Conservation (phyloP, 2,329 filamentous ascomycete species). For the Colletotrichum liaoningense region DNA sequence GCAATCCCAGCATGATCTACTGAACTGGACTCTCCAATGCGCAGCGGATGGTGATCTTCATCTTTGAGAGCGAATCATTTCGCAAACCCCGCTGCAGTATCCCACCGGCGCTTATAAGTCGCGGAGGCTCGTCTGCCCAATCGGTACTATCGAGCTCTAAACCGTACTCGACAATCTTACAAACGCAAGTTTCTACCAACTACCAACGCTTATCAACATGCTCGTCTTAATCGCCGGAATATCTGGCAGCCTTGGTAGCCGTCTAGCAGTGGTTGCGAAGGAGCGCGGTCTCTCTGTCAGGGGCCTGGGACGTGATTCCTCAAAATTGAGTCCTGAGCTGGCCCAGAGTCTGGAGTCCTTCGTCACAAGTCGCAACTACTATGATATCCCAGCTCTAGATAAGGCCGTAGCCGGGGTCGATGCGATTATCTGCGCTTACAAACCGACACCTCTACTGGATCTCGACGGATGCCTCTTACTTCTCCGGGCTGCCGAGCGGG, state of each 20-base stretch:
- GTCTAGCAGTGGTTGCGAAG: constrained; percentile 40
- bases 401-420: constrained; percentile 47
- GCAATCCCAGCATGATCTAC: not conserved
- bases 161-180: not conserved
- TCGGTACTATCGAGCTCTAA: not conserved
- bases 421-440: constrained; percentile 48
- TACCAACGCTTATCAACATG: constrained; percentile 39
- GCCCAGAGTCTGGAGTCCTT: constrained; percentile 42
- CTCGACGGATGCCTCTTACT: constrained; percentile 50
- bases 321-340: constrained; percentile 40
- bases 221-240: constrained; percentile 50
- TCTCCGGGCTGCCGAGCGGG: constrained; percentile 48
- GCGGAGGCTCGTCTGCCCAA: not conserved
- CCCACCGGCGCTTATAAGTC: not conserved
- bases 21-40: not conserved
- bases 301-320: constrained; percentile 45
- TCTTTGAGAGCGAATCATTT: not conserved
- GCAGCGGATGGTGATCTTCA: not conserved
- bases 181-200: not conserved
- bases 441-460: constrained; percentile 34
- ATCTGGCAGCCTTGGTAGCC: constrained; percentile 48
- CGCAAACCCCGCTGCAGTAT: not conserved
- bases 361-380: constrained; percentile 39
- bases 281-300: constrained; percentile 47
- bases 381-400: constrained; percentile 47